phyloP scores from a whole-genome alignment of 2,329 filamentous ascomycete genomes.

The Fusarium penzigii region DNA sequence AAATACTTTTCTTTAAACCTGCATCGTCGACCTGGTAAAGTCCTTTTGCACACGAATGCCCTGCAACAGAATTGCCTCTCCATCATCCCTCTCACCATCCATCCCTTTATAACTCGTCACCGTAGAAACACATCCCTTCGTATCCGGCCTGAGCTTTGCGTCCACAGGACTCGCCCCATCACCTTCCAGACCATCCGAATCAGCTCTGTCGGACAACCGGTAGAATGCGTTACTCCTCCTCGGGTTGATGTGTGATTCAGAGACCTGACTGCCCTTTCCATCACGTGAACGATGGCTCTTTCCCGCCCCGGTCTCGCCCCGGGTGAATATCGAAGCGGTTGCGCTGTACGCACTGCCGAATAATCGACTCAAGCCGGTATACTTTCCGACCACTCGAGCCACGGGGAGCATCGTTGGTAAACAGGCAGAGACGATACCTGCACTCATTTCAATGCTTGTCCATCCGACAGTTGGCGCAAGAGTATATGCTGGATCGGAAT shows the following conservation, averaged over 20 bases:
- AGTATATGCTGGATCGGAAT: constrained; percentile 45
- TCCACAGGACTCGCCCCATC: not conserved
- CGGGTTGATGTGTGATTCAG: constrained; percentile 14
- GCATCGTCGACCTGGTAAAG: constrained; percentile 17
- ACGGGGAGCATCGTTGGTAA: constrained; percentile 53
- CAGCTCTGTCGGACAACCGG: constrained; percentile 34
- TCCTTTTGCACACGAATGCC: constrained; percentile 41
- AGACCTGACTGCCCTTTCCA: constrained; percentile 1
- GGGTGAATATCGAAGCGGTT: constrained; percentile 18
- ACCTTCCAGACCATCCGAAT: constrained; percentile 26
- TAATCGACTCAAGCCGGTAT: constrained; percentile 37
- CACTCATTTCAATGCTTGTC: constrained; percentile 50
- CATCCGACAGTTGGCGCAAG: constrained; percentile 48
- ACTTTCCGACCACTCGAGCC: constrained; percentile 40
- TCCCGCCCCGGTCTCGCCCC: no score
- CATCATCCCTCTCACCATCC: constrained; percentile 27
- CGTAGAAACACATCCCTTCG: constrained; percentile 32
- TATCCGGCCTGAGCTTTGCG: constrained; percentile 33
- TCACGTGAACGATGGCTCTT: constrained; percentile 17
- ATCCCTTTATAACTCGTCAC: constrained; percentile 33
- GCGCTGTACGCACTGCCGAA: constrained; percentile 14
- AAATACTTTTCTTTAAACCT: no score
- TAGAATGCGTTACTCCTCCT: constrained; percentile 30
- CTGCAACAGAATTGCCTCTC: constrained; percentile 41
- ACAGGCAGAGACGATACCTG: constrained; percentile 54